Evolutionary conservation across 139 green algal species (phyloP).

Genomic region (Chlorella sp.): DNA sequence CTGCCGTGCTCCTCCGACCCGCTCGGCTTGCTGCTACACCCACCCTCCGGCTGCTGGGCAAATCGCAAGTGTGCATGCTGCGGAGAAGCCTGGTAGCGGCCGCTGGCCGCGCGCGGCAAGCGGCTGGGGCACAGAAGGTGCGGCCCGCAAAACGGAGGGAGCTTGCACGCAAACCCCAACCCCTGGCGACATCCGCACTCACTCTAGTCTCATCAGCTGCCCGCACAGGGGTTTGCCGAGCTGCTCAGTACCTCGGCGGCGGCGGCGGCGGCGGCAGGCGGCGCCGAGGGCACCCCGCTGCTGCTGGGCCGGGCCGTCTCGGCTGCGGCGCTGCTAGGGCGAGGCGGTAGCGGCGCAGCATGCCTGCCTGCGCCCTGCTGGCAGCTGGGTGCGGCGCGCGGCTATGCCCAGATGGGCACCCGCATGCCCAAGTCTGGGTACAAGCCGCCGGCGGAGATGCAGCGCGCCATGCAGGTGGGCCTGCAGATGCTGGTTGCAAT

Average conservation of each 20-base stretch:
- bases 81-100: not conserved
- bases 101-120: not conserved
- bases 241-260: not conserved
- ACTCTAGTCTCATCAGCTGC: too few species aligned
- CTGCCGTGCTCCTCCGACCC: not conserved
- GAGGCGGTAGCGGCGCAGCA: not conserved
- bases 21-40: not conserved
- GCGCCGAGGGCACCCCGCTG: too few species aligned
- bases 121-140: not conserved
- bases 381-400: not conserved
- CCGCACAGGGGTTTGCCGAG: not conserved
- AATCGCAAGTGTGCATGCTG: not conserved
- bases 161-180: not conserved
- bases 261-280: not conserved
- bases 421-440: not conserved
- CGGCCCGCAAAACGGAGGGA: not conserved
- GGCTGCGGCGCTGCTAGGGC: not conserved
- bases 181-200: not conserved
- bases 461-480: not conserved
- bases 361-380: not conserved
- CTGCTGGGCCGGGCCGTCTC: too few species aligned
- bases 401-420: constrained; percentile 1
- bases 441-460: constrained; percentile 20
- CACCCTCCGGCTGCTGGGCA: not conserved
- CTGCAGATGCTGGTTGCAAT: too few species aligned